A percentile compares a stretch with the other conserved stretches of the same genome.
Conservation (phyloP, 2,329 filamentous ascomycete genomes). For the Zymoseptoria pseudotritici region DNA sequence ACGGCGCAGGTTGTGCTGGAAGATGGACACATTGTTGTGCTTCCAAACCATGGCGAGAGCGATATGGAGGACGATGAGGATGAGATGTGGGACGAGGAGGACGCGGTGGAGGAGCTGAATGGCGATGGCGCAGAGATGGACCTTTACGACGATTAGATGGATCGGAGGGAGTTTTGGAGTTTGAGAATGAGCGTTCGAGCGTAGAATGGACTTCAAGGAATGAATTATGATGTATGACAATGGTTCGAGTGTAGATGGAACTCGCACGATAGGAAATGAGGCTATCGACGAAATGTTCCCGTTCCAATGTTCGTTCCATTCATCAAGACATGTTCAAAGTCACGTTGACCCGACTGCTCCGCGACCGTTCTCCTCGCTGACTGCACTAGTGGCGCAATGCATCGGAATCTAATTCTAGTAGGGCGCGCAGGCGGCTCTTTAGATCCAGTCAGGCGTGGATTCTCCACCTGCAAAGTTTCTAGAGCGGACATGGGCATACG, state of each 20-base stretch:
- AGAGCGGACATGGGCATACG: background rate
- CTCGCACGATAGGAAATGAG: background rate
- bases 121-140: slow-evolving; percentile 52
- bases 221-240: background rate
- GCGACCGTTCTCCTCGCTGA: background rate
- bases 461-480: background rate
- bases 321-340: background rate
- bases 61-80: slow-evolving; percentile 50
- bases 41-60: slow-evolving; percentile 71
- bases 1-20: slow-evolving; percentile 69
- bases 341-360: too few relatives aligned
- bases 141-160: slow-evolving; percentile 47
- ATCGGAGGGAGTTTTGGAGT: background rate
- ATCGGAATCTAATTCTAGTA: background rate
- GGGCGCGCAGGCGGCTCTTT: background rate
- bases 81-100: slow-evolving; percentile 68
- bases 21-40: slow-evolving; percentile 70
- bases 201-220: background rate
- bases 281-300: background rate
- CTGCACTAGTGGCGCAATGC: background rate
- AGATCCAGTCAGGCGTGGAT: background rate
- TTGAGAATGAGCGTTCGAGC: background rate
- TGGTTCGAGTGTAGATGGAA: background rate
- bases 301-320: background rate
- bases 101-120: slow-evolving; percentile 62